Evolutionary conservation across 1,139 yeast species (phyloP), one percentile per base, ranked within the genome.

Genomic region (Saccharomyces hybrid): DNA sequence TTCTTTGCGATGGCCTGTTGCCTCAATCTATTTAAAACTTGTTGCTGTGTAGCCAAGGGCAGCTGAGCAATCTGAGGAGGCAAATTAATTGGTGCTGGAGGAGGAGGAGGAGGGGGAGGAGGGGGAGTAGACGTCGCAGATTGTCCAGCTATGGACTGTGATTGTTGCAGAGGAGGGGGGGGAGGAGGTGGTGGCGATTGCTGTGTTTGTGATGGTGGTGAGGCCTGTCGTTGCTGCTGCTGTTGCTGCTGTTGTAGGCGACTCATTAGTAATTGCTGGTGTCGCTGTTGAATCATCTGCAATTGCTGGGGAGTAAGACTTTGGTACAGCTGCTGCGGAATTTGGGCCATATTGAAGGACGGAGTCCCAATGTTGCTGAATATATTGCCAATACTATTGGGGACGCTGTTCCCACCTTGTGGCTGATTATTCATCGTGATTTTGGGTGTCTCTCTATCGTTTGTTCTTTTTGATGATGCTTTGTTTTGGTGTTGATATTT

Each of bases 271-370:
- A 66, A 41, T 52, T 65, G 71, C 49, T 67, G 71, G 51, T 69
- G 73, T 49, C 67, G 65, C 48, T 70, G 73, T 51, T 70, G 71
- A 12, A 71, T 67, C 63, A 70, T 65, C 53, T 71, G 74, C 42
- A 70, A 55, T 50, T 73, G 75, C 21, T 64, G 64, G 32, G 67
- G 70, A 1, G 67, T 64, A 42, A 70, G 53, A 48, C 65, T 66
- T 55, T 68, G 71, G 19, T 67, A 54, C 29, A 69, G 61, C 11
- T 67, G 66, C 14, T 65, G 67, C 21, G 72, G 71, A 44, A 68
- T 64, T 53, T 68, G 71, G 2, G 71, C 63, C 41, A 70, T 60
- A 51, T 61, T 66, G 51, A 70, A 70, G 6, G 67, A 61, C 8
- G 72, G 71, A 2, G 72, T 70, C 7, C 73, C 73, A 41, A 70